These are phyloP conservation scores for Phyllostachys edulis DNA, from an alignment of 176 grass and related monocot genomes.

Conservation along the genomic window DNA sequence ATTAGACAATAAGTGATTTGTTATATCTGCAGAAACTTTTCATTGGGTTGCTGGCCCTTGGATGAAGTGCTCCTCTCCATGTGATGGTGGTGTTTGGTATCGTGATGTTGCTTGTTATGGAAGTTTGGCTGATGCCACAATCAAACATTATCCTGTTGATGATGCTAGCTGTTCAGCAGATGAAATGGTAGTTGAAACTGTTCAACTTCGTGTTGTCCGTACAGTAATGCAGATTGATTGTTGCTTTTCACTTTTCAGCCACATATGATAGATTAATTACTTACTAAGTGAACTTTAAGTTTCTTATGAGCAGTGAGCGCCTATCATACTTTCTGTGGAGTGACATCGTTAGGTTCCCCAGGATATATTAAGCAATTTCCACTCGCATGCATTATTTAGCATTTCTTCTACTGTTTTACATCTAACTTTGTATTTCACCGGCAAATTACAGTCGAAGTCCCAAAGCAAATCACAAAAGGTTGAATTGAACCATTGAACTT, in stretches of 20 bases:
- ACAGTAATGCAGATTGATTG: background rate
- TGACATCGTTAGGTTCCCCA: background rate
- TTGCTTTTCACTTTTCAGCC: background rate
- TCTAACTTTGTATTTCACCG: background rate
- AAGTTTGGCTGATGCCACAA: constrained; percentile 47
- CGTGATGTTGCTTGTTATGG: constrained; percentile 74
- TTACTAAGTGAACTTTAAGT: constrained; percentile 1
- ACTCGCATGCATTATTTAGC: background rate
- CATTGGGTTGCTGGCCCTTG: constrained; percentile 71
- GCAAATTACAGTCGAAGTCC: background rate
- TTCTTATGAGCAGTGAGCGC: background rate
- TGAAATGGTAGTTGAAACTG: constrained; percentile 51
- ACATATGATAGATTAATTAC: background rate
- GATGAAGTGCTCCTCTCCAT: constrained; percentile 84
- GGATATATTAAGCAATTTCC: background rate
- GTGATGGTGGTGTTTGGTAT: constrained; percentile 76
- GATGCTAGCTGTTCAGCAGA: constrained; percentile 64
- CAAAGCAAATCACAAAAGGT: background rate
- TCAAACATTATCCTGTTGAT: constrained; percentile 74
- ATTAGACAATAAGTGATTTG: background rate
- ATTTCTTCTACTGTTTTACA: background rate
- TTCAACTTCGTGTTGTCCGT: background rate
- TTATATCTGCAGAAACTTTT: constrained; percentile 55
- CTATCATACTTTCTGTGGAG: background rate
- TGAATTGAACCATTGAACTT: background rate